Percentiles rank a stretch among this genome's conserved stretches.
These are phyloP conservation scores for Isochrysis galbana DNA, from an alignment of 78 protist genomes.

Conservation along the genomic window DNA sequence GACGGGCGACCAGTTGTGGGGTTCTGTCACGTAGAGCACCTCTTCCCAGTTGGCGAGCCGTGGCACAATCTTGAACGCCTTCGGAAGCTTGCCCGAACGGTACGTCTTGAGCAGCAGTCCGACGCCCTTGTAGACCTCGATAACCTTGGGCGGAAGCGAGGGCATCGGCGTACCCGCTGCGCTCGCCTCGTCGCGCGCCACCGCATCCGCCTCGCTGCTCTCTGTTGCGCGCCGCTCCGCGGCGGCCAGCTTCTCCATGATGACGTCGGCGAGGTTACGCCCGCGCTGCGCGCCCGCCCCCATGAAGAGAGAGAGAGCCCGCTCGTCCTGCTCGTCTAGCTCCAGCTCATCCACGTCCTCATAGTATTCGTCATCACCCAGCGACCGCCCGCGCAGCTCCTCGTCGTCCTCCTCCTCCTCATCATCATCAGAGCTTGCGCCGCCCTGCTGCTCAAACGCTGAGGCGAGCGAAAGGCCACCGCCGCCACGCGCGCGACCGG, in stretches of 20 bases:
- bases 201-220: background rate
- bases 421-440: constrained; percentile 24
- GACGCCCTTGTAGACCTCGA: constrained; percentile 56
- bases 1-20: constrained; percentile 78
- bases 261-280: constrained; percentile 74
- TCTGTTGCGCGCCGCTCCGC: background rate
- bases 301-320: constrained; percentile 57
- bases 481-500: background rate
- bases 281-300: constrained; percentile 43
- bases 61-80: constrained; percentile 92
- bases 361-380: constrained; percentile 37
- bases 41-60: constrained; percentile 92
- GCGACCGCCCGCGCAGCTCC: background rate
- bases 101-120: constrained; percentile 79
- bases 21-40: constrained; percentile 85
- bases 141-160: background rate
- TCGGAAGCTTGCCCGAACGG: constrained; percentile 88
- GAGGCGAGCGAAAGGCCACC: constrained; percentile 9
- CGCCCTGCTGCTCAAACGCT: background rate
- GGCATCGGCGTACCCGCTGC: background rate
- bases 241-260: constrained; percentile 62
- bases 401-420: constrained; percentile 52
- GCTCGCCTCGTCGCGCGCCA: background rate
- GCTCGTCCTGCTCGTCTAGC: constrained; percentile 69
- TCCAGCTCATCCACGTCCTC: constrained; percentile 51